phyloP scores from a whole-genome alignment of 1,284 basidiomycete species.

The Hemileia vastatrix region DNA sequence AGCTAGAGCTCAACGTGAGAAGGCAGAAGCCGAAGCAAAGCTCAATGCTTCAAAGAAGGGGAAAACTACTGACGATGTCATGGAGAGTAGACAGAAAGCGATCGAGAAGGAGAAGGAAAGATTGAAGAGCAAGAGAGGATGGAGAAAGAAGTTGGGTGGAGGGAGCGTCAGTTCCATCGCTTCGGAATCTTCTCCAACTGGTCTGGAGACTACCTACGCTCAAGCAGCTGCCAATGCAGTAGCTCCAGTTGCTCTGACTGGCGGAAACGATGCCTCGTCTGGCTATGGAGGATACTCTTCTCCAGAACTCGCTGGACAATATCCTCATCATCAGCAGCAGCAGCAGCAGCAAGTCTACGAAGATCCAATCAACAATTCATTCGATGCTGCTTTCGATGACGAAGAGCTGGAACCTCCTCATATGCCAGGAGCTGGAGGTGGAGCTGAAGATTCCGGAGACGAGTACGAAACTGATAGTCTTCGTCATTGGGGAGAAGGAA shows the following conservation, averaged over 20 bases:
- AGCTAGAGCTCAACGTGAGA: slow-evolving; percentile 46
- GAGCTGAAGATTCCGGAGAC: slow-evolving; percentile 45
- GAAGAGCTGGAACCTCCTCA: slow-evolving; percentile 68
- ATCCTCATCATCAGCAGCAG: slow-evolving; percentile 15
- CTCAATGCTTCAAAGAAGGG: slow-evolving; percentile 46
- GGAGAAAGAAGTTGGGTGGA: slow-evolving; percentile 45
- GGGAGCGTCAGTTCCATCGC: slow-evolving; percentile 26
- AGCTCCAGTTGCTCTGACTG: neutral
- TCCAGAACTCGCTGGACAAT: no score
- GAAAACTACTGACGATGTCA: slow-evolving; percentile 47
- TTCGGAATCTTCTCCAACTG: slow-evolving; percentile 26
- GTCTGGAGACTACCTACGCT: slow-evolving; percentile 31
- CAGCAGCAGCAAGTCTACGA: slow-evolving; percentile 25
- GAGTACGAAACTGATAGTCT: slow-evolving; percentile 52
- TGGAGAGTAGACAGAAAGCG: slow-evolving; percentile 46
- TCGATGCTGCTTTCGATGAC: slow-evolving; percentile 56
- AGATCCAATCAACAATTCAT: slow-evolving; percentile 49
- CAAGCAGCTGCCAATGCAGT: no score
- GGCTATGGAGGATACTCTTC: slow-evolving; percentile 1
- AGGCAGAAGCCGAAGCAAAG: slow-evolving; percentile 53
- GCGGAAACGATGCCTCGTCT: neutral
- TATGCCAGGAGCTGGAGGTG: slow-evolving; percentile 47
- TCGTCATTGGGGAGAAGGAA: slow-evolving; percentile 51
- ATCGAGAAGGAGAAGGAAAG: slow-evolving; percentile 46
- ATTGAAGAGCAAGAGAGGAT: slow-evolving; percentile 40